A percentile compares a stretch with the other conserved stretches of the same genome.
Evolutionary conservation across 2,329 filamentous ascomycete genomes (phyloP).

Genomic region (Aspergillus terreus): DNA sequence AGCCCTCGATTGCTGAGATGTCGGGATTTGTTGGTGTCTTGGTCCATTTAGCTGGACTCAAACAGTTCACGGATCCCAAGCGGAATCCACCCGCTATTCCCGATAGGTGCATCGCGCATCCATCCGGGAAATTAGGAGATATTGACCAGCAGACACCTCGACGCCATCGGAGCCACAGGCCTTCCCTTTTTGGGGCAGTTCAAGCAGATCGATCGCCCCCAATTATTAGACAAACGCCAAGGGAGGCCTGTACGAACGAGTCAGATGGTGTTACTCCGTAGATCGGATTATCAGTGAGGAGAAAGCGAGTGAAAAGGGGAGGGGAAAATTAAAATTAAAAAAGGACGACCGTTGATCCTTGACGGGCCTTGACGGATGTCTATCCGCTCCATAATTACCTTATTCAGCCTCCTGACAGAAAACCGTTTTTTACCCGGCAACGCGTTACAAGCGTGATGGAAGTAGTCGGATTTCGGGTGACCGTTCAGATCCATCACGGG

Average conservation of each 20-base stretch:
- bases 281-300: not conserved
- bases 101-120: not conserved
- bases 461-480: slow-evolving; percentile 10
- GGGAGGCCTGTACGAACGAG: not conserved
- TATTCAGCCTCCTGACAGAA: slow-evolving; percentile 13
- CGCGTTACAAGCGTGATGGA: slow-evolving; percentile 14
- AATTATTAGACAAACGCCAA: not conserved
- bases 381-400: slow-evolving; percentile 1
- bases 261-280: not conserved
- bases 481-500: slow-evolving; percentile 19
- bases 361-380: not conserved
- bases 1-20: not conserved
- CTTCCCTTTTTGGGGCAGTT: not conserved
- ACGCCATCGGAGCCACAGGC: no score
- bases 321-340: not conserved
- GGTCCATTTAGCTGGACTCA: slow-evolving; percentile 1
- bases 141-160: not conserved
- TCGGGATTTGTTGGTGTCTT: slow-evolving; percentile 7
- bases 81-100: slow-evolving; percentile 1
- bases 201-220: not conserved
- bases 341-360: not conserved
- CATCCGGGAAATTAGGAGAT: not conserved
- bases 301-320: not conserved
- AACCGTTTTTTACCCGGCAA: slow-evolving; percentile 8
- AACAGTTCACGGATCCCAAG: slow-evolving; percentile 1